Base-by-base conservation (phyloP, 805 yeast genomes). In the Zygosaccharomyces gambellarensis region DNA sequence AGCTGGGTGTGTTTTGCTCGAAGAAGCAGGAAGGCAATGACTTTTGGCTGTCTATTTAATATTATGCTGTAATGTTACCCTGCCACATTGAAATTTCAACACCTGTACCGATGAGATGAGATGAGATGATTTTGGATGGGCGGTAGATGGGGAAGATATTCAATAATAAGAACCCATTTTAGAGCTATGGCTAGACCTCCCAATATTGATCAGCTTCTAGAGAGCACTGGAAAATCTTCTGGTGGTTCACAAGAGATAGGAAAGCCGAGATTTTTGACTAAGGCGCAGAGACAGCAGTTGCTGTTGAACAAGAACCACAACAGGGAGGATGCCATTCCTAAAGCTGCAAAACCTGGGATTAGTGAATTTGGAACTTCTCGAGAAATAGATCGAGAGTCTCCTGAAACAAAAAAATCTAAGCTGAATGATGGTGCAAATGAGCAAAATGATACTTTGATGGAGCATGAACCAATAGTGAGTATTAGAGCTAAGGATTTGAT, bases 371-470 rank as follows among this genome's bases (percentile, higher is more conserved):
- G 14, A 17, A 57, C 61, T 47, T 56, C 57, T 32, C 52, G 56
- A 45, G 51, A 46, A 9, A 10, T 2, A 8, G 36, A 14, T 31
- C 45, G 27, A 27, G 39, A 40, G 27, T n/a, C 10, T 45, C 5
- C 36, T 14, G 43, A 30, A 5, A 11, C 17, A 8, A 49, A 46
- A 25, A 43, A 56, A 3, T 23, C 52, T 1, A 76, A 75, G 55
- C 87, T 85, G 65, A 71, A 73, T 8, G 87, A 87, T 64, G 83
- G 77, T 10, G 88, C 96, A 95, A 75, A 76, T 50, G 71, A 67
- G 1, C 71, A 72, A 0, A 94, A 86, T 11, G 96, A 88, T 61
- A 86, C 95, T 0, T 60, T 80, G 0, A 52, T 54, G 0, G 68
- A 67, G 1, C 73, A 70, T 48, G 70, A 70, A 45, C 81, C 83